Evolutionary conservation across 2,329 filamentous ascomycete species (phyloP).

Genomic region (Alternaria sp.): DNA sequence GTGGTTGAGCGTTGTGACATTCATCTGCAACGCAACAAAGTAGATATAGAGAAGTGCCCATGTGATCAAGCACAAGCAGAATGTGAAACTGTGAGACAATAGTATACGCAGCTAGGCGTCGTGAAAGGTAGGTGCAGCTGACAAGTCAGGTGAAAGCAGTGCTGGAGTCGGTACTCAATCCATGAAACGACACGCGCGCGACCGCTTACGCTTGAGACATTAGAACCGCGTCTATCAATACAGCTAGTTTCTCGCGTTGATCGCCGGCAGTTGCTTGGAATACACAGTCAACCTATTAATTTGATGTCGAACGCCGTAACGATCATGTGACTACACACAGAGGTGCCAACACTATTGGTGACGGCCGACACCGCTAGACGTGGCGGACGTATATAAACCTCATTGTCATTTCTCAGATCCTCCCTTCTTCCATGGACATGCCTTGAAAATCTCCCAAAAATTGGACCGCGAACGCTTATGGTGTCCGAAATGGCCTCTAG

Average conservation of each 20-base stretch:
- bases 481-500: too few species aligned
- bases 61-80: background rate
- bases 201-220: background rate
- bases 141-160: background rate
- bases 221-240: background rate
- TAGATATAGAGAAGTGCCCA: background rate
- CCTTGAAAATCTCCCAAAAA: background rate
- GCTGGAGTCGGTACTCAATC: background rate
- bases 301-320: background rate
- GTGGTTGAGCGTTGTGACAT: background rate
- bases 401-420: too few species aligned
- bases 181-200: background rate
- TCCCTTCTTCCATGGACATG: fast-evolving
- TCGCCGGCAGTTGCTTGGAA: fast-evolving
- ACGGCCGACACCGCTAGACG: background rate
- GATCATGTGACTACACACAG: background rate
- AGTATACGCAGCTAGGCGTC: background rate
- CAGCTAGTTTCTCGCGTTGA: background rate
- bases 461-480: too few species aligned
- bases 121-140: background rate
- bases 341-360: background rate
- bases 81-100: background rate
- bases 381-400: background rate
- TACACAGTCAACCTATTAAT: background rate
- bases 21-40: background rate